These are phyloP conservation scores for Phytopythium litorale DNA, from an alignment of 352 stramenopile species.

Conservation along the genomic window DNA sequence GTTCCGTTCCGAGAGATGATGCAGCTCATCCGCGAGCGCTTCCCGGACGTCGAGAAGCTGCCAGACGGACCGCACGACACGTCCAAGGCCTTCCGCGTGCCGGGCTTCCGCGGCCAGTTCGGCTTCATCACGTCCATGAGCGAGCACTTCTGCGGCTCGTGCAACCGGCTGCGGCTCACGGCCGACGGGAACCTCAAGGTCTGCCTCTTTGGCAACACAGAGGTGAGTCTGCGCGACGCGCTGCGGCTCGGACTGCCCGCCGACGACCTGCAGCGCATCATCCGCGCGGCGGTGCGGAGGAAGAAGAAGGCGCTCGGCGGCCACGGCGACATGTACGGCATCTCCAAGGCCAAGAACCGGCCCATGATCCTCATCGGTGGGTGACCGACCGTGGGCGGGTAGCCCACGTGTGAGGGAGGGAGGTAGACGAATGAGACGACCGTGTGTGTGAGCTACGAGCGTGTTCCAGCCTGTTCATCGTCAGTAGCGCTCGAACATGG, in stretches of 20 bases:
- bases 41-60: constrained; percentile 49
- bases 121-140: constrained; percentile 99
- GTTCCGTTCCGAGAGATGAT: constrained; percentile 94
- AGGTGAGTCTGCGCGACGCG: constrained; percentile 92
- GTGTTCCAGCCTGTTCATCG: not conserved
- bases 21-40: constrained; percentile 32
- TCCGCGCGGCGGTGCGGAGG: constrained; percentile 87
- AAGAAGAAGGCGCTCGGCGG: constrained; percentile 95
- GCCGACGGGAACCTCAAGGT: constrained; percentile 95
- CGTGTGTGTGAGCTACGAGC: not conserved
- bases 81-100: constrained; percentile 91
- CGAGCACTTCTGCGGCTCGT: constrained; percentile 96
- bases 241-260: constrained; percentile 79
- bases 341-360: constrained; percentile 91
- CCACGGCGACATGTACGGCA: constrained; percentile 92
- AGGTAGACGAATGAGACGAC: constrained; percentile 2
- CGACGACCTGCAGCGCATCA: constrained; percentile 83
- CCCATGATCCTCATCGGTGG: constrained; percentile 98
- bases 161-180: constrained; percentile 96
- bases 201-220: constrained; percentile 95
- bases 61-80: constrained; percentile 91
- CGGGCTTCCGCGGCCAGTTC: constrained; percentile 65
- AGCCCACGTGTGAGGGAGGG: too few species aligned
- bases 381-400: constrained; percentile 22
- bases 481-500: constrained; percentile 5